phyloP scores from a whole-genome alignment of 768 basidiomycete species.

The Mrakia blollopis region DNA sequence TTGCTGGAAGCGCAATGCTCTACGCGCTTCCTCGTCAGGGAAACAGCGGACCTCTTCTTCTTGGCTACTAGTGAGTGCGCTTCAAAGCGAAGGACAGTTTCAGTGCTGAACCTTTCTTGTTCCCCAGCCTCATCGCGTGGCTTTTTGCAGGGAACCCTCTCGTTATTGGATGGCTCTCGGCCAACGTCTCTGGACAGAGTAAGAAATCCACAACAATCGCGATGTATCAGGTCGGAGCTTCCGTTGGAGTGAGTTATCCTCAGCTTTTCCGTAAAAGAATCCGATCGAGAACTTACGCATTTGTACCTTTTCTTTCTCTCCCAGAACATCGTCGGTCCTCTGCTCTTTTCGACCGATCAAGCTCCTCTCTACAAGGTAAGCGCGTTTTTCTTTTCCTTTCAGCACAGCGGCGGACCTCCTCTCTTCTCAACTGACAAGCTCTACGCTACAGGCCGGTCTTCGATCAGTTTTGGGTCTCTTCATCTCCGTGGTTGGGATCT shows the following conservation, averaged over 20 bases:
- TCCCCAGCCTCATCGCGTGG: conserved; percentile 15
- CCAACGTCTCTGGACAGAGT: conserved; percentile 39
- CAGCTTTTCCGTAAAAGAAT: too few relatives aligned
- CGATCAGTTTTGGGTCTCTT: conserved; percentile 46
- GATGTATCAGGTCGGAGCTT: conserved; percentile 49
- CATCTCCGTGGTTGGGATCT: conserved; percentile 45
- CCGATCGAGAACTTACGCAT: too few relatives aligned
- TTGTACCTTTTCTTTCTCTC: too few relatives aligned
- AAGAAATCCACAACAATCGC: conserved; percentile 48
- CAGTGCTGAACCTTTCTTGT: background rate
- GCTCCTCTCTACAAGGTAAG: conserved; percentile 45
- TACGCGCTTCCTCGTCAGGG: background rate
- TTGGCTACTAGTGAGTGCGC: too few relatives aligned
- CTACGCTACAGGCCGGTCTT: conserved; percentile 48
- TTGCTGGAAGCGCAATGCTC: conserved; percentile 35
- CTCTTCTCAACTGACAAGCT: conserved; percentile 32
- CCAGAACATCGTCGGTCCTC: conserved; percentile 42
- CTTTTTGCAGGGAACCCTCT: conserved; percentile 44
- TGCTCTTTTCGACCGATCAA: conserved; percentile 33
- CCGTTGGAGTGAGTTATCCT: conserved; percentile 39
- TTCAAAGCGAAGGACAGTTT: too few relatives aligned
- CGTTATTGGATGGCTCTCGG: conserved; percentile 35
- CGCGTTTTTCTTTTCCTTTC: too few relatives aligned
- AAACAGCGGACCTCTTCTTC: too few relatives aligned
- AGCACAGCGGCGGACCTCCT: conserved; percentile 42